Evolutionary conservation across 305 asterid genomes (phyloP).

Genomic region (Caryopteris hybrid): DNA sequence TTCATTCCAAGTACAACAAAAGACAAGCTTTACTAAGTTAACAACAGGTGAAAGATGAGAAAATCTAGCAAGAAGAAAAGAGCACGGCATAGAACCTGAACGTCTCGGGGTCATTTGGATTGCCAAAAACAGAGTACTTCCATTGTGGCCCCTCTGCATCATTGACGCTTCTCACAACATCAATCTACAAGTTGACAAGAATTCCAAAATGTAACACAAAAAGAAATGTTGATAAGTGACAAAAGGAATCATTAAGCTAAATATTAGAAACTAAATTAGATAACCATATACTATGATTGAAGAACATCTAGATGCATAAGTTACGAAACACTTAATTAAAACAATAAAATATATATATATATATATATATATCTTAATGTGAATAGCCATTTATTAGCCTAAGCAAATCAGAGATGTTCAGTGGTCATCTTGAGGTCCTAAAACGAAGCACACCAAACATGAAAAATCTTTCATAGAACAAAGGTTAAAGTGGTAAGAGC

Average conservation of each 20-base stretch:
- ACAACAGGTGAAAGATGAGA: slow-evolving; percentile 7
- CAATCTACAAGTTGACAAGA: slow-evolving; percentile 43
- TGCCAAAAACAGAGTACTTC: slow-evolving; percentile 95
- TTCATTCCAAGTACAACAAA: neutral
- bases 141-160: slow-evolving; percentile 88
- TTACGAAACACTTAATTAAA: neutral
- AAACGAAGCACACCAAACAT: neutral
- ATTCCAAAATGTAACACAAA: slow-evolving; percentile 18
- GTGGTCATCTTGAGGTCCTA: neutral
- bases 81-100: slow-evolving; percentile 52
- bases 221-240: slow-evolving; percentile 6
- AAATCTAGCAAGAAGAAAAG: slow-evolving; percentile 3
- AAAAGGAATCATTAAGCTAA: neutral
- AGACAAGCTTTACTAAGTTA: neutral
- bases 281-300: neutral
- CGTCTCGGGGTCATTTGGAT: slow-evolving; percentile 93
- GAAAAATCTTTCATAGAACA: neutral
- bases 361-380: neutral
- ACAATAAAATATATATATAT: neutral
- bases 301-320: slow-evolving; percentile 1
- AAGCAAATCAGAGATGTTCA: slow-evolving; percentile 2
- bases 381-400: neutral
- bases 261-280: neutral
- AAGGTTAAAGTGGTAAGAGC: neutral
- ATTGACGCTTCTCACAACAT: slow-evolving; percentile 89